phyloP scores from a whole-genome alignment of 148 eudicot species.

The Rhododendron kiyosumense region DNA sequence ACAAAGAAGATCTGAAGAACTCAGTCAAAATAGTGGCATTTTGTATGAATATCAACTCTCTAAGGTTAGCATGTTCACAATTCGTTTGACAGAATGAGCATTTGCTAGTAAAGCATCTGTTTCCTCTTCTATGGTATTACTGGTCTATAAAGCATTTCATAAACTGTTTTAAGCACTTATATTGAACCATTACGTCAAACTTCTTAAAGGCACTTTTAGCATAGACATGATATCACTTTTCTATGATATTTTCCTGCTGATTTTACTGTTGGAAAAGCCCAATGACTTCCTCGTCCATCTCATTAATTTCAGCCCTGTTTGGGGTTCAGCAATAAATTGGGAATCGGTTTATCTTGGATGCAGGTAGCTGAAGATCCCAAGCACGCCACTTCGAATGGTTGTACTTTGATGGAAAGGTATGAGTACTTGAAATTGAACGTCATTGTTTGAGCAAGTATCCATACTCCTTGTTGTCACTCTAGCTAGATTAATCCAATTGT shows the following conservation, averaged over 20 bases:
- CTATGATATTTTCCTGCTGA: neutral
- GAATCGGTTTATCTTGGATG: constrained; percentile 16
- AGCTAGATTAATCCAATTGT: neutral
- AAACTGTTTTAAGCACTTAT: neutral
- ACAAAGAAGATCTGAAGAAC: constrained; percentile 44
- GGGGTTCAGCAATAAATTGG: neutral
- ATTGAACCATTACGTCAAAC: neutral
- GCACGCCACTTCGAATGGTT: constrained; percentile 5
- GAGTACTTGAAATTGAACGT: neutral
- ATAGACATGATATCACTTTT: neutral
- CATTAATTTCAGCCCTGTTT: neutral
- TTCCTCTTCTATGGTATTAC: neutral
- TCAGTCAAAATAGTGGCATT: constrained; percentile 23
- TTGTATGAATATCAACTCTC: constrained; percentile 15
- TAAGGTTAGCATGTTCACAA: constrained; percentile 27
- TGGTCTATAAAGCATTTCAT: neutral
- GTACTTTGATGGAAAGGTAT: constrained; percentile 13
- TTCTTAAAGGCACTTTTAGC: neutral
- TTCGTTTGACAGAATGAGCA: neutral
- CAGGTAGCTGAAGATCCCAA: constrained; percentile 29
- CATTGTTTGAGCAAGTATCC: neutral
- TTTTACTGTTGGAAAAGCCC: neutral
- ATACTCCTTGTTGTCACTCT: neutral
- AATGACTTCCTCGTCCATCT: neutral
- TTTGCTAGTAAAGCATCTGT: neutral